Evolutionary conservation across 306 rosid genomes (phyloP).

Genomic region (Calophaca sinica): DNA sequence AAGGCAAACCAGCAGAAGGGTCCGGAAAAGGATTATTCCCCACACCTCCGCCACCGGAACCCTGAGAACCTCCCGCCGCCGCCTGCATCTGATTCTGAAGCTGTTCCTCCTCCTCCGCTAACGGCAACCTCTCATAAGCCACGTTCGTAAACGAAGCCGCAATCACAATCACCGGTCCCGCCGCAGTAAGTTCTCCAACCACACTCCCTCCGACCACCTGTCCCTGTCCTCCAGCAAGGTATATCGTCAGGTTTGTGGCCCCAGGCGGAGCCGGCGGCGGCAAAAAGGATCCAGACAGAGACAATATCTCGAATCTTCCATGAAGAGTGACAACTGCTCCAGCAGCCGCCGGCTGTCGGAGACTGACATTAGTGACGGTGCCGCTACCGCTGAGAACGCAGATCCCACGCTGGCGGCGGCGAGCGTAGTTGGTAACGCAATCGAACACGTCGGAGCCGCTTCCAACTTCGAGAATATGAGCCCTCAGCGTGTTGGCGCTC

Average conservation of each 20-base stretch:
- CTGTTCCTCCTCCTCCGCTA: slow-evolving; percentile 76
- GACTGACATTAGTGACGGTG: slow-evolving; percentile 80
- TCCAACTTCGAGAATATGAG: slow-evolving; percentile 85
- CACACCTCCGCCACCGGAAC: slow-evolving; percentile 43
- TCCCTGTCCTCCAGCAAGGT: slow-evolving; percentile 89
- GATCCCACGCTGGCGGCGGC: slow-evolving; percentile 97
- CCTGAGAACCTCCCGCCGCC: slow-evolving; percentile 44
- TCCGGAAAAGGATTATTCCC: slow-evolving; percentile 67
- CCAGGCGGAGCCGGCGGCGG: slow-evolving; percentile 99
- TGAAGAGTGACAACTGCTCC: slow-evolving; percentile 81
- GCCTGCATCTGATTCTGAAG: slow-evolving; percentile 69
- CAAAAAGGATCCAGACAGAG: slow-evolving; percentile 84
- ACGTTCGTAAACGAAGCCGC: slow-evolving; percentile 94
- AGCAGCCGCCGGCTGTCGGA: slow-evolving; percentile 80
- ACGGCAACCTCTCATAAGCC: slow-evolving; percentile 87
- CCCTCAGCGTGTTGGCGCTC: slow-evolving; percentile 91
- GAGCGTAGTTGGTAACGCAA: slow-evolving; percentile 77
- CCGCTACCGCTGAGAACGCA: slow-evolving; percentile 87
- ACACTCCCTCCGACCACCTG: slow-evolving; percentile 95
- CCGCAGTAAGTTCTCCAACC: slow-evolving; percentile 82
- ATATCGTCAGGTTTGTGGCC: slow-evolving; percentile 80
- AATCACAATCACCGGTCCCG: slow-evolving; percentile 89
- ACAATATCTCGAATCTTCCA: slow-evolving; percentile 93
- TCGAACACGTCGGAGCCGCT: slow-evolving; percentile 89
- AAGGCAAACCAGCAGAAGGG: slow-evolving; percentile 90